Base-by-base conservation (phyloP, 208 protist genomes). In the Trypanosoma avium region DNA sequence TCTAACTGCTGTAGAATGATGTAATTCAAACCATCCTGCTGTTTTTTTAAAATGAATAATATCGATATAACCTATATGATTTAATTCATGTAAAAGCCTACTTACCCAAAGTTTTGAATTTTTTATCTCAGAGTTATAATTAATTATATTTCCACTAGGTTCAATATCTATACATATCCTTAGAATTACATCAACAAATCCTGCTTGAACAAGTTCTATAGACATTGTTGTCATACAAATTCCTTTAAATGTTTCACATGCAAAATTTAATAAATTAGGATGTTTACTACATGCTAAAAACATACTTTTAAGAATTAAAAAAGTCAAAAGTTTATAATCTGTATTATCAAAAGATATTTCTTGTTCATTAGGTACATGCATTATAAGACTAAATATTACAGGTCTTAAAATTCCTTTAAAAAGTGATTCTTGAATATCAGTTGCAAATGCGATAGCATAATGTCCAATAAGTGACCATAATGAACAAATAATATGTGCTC, bases 271-370 rank as follows among this genome's bases (percentile, higher is more conserved):
- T 27, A 90, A 63, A 58, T 84, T 69, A 1, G 61, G 40, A 49
- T 81, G 19, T 38, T 24, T 38, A 22, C 42, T 63, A 70, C 81
- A 91, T 13, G 88, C 82, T 4, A 75, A 43, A 46, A 94, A 68
- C 78, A 94, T 84, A 19, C 86, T 76, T 43, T 79, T 81, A 26
- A 90, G 66, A 3, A 64, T 59, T 27, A 92, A 67, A 64, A 85
- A 83, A n/a, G 83, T 57, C 21, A 94, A 67, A 9, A 90, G 67
- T 55, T 70, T 80, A 72, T 94, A 94, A 60, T 94, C 88, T 24
- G 81, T 65, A 19, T 67, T 64, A 59, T 86, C 79, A 29, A 75
- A 54, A 56, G 17, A 7, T 47, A 24, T 66, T 48, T 68, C 50
- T 30, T 54, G 13, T 32, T 61, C 40, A 55, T 43, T 24, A 22